Conservation (phyloP, 208 protist genomes). For the Zelonia costaricensis region DNA sequence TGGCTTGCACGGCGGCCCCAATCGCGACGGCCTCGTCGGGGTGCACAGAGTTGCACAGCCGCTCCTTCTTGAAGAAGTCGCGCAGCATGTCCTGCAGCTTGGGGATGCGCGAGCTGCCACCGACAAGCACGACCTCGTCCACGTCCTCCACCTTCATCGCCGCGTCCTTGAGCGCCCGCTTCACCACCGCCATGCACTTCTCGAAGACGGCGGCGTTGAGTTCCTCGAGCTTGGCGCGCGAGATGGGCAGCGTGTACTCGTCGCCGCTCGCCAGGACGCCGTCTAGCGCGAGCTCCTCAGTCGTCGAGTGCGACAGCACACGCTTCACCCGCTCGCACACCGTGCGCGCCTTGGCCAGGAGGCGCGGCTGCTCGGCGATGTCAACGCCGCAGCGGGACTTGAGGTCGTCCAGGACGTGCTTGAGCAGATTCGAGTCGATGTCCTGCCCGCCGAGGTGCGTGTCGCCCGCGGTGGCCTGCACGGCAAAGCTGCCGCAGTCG, state of each 20-base stretch:
- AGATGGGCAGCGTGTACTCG: conserved; percentile 96
- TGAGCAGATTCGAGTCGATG: conserved; percentile 96
- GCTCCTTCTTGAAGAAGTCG: conserved; percentile 71
- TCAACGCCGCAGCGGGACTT: conserved; percentile 89
- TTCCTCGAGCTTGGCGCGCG: conserved; percentile 98
- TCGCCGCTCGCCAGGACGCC: conserved; percentile 92
- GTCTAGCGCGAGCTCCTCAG: conserved; percentile 96
- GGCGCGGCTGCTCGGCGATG: conserved; percentile 31
- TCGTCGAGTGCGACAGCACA: conserved; percentile 90
- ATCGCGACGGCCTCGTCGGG: conserved; percentile 99
- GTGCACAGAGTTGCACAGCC: conserved; percentile 93
- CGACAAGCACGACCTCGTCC: conserved; percentile 94
- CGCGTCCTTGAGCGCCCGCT: conserved; percentile 90
- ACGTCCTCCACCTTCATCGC: conserved; percentile 78
- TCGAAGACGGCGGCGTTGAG: conserved; percentile 86
- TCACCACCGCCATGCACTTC: conserved; percentile 72
- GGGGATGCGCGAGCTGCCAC: conserved; percentile 97
- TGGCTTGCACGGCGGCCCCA: conserved; percentile 99
- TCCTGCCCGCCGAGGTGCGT: conserved; percentile 99
- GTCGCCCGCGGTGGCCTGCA: conserved; percentile 98
- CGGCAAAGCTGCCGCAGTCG: conserved; percentile 97
- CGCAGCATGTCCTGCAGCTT: conserved; percentile 92
- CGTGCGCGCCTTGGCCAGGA: conserved; percentile 58
- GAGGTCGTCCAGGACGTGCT: conserved; percentile 95
- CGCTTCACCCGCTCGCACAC: conserved; percentile 96